These are phyloP conservation scores for Aureobasidium leucospermi DNA, from an alignment of 2,329 filamentous ascomycete species.

Conservation along the genomic window DNA sequence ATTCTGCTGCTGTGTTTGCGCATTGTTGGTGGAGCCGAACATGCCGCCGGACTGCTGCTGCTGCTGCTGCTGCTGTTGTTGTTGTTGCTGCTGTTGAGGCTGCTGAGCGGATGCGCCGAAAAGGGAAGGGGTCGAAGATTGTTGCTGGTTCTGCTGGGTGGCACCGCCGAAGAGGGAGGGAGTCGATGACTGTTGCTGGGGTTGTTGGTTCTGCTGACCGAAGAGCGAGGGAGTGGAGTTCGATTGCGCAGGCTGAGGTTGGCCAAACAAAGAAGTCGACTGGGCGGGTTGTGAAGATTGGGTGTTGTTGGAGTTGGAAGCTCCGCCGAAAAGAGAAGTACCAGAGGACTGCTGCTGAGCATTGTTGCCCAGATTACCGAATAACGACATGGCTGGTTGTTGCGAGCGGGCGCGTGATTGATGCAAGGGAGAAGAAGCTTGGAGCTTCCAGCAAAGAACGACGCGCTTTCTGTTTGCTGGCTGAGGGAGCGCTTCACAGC, in stretches of 20 bases:
- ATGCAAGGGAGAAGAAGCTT: conserved; percentile 9
- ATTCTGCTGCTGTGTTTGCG: conserved; percentile 22
- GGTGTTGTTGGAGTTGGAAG: conserved; percentile 11
- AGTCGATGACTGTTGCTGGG: conserved; percentile 22
- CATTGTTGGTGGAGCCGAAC: conserved; percentile 16
- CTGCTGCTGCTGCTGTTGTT: conserved; percentile 34
- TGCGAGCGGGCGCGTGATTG: neutral
- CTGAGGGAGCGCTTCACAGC: neutral
- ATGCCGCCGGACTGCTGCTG: conserved; percentile 31
- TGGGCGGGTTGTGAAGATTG: conserved; percentile 18
- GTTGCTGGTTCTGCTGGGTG: conserved; percentile 13
- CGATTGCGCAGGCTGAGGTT: neutral
- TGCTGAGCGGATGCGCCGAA: conserved; percentile 17
- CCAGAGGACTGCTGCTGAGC: conserved; percentile 3
- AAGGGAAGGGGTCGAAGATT: conserved; percentile 16
- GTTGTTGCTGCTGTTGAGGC: neutral
- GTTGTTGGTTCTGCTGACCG: conserved; percentile 24
- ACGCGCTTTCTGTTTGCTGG: conserved; percentile 6
- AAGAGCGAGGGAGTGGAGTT: conserved; percentile 33
- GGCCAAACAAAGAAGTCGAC: conserved; percentile 12
- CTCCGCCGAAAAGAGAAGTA: neutral
- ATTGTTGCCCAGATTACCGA: conserved; percentile 6
- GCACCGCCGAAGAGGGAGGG: conserved; percentile 21
- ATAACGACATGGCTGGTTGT: conserved; percentile 10
- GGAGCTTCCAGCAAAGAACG: conserved; percentile 2